phyloP scores from a whole-genome alignment of 441 rosid genomes.

The Populus tomentosa region DNA sequence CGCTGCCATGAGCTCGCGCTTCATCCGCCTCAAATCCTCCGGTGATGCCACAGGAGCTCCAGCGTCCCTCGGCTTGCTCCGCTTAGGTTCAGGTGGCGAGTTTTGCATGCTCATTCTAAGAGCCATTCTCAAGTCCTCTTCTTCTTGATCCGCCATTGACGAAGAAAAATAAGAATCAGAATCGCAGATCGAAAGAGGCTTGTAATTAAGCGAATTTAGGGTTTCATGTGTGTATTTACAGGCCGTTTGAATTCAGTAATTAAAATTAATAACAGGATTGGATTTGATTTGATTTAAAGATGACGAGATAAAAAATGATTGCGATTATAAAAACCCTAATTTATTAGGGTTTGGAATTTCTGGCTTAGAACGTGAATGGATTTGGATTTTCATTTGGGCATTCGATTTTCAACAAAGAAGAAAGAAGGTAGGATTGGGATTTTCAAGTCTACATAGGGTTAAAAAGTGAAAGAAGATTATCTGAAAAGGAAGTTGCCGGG shows the following conservation, averaged over 20 bases:
- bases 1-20: conserved; percentile 92
- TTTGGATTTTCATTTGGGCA: background rate
- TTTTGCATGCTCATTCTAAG: conserved; percentile 85
- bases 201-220: conserved; percentile 21
- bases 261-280: background rate
- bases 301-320: background rate
- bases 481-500: background rate
- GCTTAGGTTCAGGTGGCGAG: conserved; percentile 83
- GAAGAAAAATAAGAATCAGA: background rate
- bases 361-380: background rate
- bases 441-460: background rate
- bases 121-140: conserved; percentile 81
- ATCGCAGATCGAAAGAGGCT: conserved; percentile 6
- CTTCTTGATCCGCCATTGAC: conserved; percentile 96
- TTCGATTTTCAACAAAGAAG: background rate
- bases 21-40: conserved; percentile 59
- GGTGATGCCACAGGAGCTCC: conserved; percentile 46
- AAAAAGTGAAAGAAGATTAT: conserved; percentile 1
- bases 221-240: conserved; percentile 4
- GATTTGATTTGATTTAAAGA: background rate
- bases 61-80: conserved; percentile 82
- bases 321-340: background rate
- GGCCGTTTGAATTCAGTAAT: conserved; percentile 14
- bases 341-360: conserved; percentile 3
- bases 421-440: background rate